A percentile compares a stretch with the other conserved stretches of the same genome.
These are phyloP conservation scores for Hemileccinum rubropunctum DNA, from an alignment of 768 basidiomycete species.

Conservation along the genomic window DNA sequence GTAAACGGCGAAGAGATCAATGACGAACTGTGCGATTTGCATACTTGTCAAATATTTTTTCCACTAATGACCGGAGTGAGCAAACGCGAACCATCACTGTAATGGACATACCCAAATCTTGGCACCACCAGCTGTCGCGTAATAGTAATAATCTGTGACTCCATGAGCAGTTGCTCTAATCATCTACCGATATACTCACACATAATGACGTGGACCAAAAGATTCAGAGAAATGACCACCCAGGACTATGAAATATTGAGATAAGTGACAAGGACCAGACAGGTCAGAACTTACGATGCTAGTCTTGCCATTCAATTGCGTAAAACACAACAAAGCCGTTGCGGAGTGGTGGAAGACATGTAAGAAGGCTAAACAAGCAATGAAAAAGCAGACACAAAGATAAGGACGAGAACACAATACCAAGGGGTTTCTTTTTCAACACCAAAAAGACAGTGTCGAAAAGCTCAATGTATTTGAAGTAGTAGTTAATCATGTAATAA, in stretches of 20 bases:
- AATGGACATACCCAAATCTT: conserved; percentile 80
- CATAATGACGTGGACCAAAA: conserved; percentile 96
- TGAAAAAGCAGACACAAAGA: conserved; percentile 3
- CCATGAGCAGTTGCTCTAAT: neutral
- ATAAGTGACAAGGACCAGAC: neutral
- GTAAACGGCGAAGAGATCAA: conserved; percentile 89
- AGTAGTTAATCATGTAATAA: conserved; percentile 99
- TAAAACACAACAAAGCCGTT: conserved; percentile 91
- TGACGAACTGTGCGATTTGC: conserved; percentile 95
- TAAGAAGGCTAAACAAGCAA: conserved; percentile 67
- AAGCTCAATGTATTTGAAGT: conserved; percentile 96
- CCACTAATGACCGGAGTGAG: conserved; percentile 58
- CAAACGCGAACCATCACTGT: neutral
- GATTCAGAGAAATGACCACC: conserved; percentile 90
- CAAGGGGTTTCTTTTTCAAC: conserved; percentile 96
- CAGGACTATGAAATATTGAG: conserved; percentile 64
- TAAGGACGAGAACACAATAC: conserved; percentile 42
- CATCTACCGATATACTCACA: conserved; percentile 52
- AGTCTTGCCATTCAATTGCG: conserved; percentile 91
- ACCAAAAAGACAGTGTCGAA: conserved; percentile 96
- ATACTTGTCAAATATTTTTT: conserved; percentile 96
- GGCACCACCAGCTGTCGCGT: conserved; percentile 94
- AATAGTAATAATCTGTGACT: conserved; percentile 93
- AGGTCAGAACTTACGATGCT: conserved; percentile 66
- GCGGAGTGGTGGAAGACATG: conserved; percentile 99